phyloP scores from a whole-genome alignment of 495 filamentous ascomycete genomes.

The Neurospora sp. region DNA sequence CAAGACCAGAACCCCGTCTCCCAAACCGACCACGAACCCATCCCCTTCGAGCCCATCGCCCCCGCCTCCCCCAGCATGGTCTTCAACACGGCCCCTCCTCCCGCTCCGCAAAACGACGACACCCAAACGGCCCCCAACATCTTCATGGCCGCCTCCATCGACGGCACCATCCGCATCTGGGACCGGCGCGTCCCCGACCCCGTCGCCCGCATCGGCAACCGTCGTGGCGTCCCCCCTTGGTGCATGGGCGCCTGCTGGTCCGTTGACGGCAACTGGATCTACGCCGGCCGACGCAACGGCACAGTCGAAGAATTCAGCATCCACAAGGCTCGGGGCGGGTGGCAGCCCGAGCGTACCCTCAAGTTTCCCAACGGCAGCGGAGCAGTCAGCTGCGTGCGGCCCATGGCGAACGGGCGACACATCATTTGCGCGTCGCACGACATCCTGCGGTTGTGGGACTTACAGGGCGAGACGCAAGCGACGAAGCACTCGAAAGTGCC shows the following conservation, averaged over 20 bases:
- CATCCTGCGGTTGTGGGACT: constrained; percentile 84
- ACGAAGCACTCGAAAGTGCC: constrained; percentile 73
- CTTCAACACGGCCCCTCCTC: constrained; percentile 17
- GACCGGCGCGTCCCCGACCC: constrained; percentile 71
- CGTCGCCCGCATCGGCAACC: constrained; percentile 64
- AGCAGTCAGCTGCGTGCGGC: constrained; percentile 70
- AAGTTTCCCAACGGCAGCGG: constrained; percentile 87
- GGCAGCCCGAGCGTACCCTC: constrained; percentile 66
- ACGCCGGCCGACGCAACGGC: constrained; percentile 83
- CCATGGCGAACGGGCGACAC: constrained; percentile 91
- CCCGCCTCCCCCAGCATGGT: constrained; percentile 21
- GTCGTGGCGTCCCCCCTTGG: constrained; percentile 75
- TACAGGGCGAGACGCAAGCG: constrained; percentile 50
- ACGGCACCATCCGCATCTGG: constrained; percentile 86
- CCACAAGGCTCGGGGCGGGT: constrained; percentile 58
- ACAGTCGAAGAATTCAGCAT: constrained; percentile 91
- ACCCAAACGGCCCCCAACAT: constrained; percentile 51
- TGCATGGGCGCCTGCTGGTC: constrained; percentile 98
- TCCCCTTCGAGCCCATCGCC: constrained; percentile 12
- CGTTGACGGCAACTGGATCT: constrained; percentile 90
- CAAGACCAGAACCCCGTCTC: constrained; percentile 7
- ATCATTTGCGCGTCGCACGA: constrained; percentile 91
- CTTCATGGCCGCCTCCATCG: constrained; percentile 78
- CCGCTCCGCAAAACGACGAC: constrained; percentile 21
- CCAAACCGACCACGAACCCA: constrained; percentile 5